Base-by-base conservation (phyloP, 192 early-diverging fungal species). In the Kickxella alabastrina region DNA sequence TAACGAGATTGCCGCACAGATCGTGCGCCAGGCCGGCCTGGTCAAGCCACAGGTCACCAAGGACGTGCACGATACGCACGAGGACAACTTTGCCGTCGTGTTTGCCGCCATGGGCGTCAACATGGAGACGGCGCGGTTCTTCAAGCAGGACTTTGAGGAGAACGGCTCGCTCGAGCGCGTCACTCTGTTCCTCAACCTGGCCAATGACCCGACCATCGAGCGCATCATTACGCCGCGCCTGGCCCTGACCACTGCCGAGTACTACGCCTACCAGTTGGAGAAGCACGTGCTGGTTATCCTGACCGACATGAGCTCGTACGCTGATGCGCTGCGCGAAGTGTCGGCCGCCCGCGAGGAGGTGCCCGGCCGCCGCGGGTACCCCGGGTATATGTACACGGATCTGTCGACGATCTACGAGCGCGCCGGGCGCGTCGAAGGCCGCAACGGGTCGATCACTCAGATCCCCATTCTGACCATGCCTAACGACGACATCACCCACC, bases 401-500 rank as follows among this genome's bases (percentile, higher is more conserved):
- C 84, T 99, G 80, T 93, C 96, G 19, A 99, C 94, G 49, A 99
- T 99, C 62, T 99, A 99, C 64, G 96, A 99, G 78, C 87, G 96
- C 66, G 96, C 94, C 13, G 96, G 96, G 38, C 91, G 96, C 58
- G 96, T 99, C 13, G 87, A 87, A 43, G 96, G 96, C 47, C 81
- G 96, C 48, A 96, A 95, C 75, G 96, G 96, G 43, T 92, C 90
- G 29, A 99, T 99, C 52, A 99, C 96, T 18, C 96, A 99, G 75
- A 97, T 99, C 50, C 96, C 96, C n/a, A 99, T 99, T 78, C 75
- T 99, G 70, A 97, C 96, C 22, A 99, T 99, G 96, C 96, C 96
- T 27, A 99, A 97, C 82, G 96, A 99, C 85, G 93, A 99, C 81
- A 99, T 99, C 55, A 99, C 96, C 28, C 96, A 99, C 66, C 96